Evolutionary conservation across 768 basidiomycete species (phyloP).

Genomic region (Pleurotus tuber-regium): DNA sequence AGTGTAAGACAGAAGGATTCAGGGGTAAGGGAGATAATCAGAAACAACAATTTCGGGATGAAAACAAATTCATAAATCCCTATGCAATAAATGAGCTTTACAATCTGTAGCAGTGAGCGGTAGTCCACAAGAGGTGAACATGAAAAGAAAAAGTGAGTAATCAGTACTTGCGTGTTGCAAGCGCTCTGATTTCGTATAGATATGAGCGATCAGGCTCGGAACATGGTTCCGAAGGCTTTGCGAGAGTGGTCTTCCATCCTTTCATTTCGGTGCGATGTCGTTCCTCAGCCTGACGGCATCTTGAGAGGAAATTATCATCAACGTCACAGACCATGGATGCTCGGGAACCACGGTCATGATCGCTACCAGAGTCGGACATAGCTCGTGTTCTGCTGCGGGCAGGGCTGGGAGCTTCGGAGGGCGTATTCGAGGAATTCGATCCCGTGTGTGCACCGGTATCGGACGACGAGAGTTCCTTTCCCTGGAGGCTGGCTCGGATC

Average conservation of each 20-base stretch:
- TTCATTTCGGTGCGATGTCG: constrained; percentile 83
- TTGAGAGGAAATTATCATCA: constrained; percentile 69
- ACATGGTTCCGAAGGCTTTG: constrained; percentile 26
- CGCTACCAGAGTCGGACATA: constrained; percentile 74
- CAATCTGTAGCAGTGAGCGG: constrained; percentile 9
- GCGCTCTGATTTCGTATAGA: constrained; percentile 79
- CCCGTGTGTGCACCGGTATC: constrained; percentile 27
- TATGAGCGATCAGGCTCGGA: constrained; percentile 56
- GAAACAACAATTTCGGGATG: constrained; percentile 26
- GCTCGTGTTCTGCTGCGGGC: constrained; percentile 61
- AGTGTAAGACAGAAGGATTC: constrained; percentile 19
- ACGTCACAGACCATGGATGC: constrained; percentile 78
- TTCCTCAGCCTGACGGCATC: constrained; percentile 75
- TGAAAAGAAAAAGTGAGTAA: constrained; percentile 16
- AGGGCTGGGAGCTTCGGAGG: constrained; percentile 52
- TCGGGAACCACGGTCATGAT: constrained; percentile 76
- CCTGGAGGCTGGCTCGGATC: constrained; percentile 58
- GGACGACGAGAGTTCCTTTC: constrained; percentile 24
- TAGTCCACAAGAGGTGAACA: constrained; percentile 10
- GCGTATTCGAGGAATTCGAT: constrained; percentile 28
- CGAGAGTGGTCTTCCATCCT: constrained; percentile 59
- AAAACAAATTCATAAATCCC: constrained; percentile 19
- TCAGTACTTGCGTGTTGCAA: constrained; percentile 84
- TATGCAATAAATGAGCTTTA: constrained; percentile 23
- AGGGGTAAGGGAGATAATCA: constrained; percentile 17